phyloP scores from a whole-genome alignment of 129 eudicot species.

The Flaveria robusta region DNA sequence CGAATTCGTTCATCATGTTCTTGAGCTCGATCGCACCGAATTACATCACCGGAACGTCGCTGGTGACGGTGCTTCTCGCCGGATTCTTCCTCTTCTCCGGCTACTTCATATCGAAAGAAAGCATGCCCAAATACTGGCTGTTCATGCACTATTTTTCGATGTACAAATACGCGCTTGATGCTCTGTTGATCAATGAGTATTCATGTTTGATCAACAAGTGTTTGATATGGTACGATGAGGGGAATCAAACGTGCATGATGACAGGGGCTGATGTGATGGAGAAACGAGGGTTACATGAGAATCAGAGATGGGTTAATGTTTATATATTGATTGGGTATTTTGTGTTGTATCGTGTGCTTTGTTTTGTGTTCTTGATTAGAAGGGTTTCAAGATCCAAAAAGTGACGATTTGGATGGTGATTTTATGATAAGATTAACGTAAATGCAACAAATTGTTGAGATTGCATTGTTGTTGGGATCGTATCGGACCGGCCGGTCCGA shows the following conservation, averaged over 20 bases:
- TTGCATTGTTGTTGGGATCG: too few species aligned
- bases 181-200: slow-evolving; percentile 82
- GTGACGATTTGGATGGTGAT: slow-evolving; percentile 21
- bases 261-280: slow-evolving; percentile 80
- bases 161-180: slow-evolving; percentile 91
- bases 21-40: slow-evolving; percentile 87
- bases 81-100: slow-evolving; percentile 96
- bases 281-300: slow-evolving; percentile 77
- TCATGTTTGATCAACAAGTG: slow-evolving; percentile 70
- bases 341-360: slow-evolving; percentile 73
- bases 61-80: slow-evolving; percentile 75
- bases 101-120: slow-evolving; percentile 76
- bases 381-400: slow-evolving; percentile 91
- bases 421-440: slow-evolving; percentile 4
- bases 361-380: slow-evolving; percentile 73
- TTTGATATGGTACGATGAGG: slow-evolving; percentile 80
- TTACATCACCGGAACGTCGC: slow-evolving; percentile 86
- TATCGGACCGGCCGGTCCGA: too few species aligned
- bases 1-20: slow-evolving; percentile 86
- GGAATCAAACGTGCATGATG: slow-evolving; percentile 64
- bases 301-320: slow-evolving; percentile 80
- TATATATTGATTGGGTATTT: slow-evolving; percentile 78
- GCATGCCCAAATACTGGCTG: slow-evolving; percentile 88
- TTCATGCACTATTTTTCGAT: slow-evolving; percentile 87
- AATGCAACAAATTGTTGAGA: slow-evolving; percentile 4